Conservation (phyloP, 805 yeast species). For the Teunomyces stri region DNA sequence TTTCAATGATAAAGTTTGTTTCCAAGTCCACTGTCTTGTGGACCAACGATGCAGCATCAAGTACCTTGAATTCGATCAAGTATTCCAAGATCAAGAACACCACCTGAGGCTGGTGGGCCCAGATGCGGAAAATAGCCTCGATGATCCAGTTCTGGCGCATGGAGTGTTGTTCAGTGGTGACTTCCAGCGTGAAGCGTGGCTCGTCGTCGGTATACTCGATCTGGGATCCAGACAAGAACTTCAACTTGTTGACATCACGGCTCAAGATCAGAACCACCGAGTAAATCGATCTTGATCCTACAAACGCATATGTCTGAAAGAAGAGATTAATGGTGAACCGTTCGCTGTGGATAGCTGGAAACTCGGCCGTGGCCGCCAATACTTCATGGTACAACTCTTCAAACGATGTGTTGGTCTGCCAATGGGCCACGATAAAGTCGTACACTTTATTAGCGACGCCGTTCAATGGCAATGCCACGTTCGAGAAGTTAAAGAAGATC, state of each 20-base stretch:
- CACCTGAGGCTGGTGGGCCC: constrained; percentile 47
- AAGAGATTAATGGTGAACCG: constrained; percentile 55
- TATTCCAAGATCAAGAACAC: constrained; percentile 42
- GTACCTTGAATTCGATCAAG: constrained; percentile 38
- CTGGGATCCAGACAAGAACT: constrained; percentile 32
- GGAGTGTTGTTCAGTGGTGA: constrained; percentile 21
- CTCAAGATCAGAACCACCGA: constrained; percentile 41
- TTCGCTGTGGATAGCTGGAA: constrained; percentile 21
- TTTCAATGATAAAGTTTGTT: constrained; percentile 35
- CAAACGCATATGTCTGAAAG: constrained; percentile 69
- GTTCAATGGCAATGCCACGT: constrained; percentile 35
- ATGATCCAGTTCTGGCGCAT: constrained; percentile 36
- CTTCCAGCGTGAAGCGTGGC: constrained; percentile 28
- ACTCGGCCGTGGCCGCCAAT: constrained; percentile 13
- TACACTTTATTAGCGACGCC: constrained; percentile 38
- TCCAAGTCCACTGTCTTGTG: constrained; percentile 24
- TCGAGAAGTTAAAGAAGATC: constrained; percentile 34
- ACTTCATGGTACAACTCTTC: constrained; percentile 32
- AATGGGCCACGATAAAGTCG: constrained; percentile 40
- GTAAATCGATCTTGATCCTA: constrained; percentile 83
- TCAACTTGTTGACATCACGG: constrained; percentile 40
- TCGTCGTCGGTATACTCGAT: constrained; percentile 33
- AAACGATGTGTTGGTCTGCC: constrained; percentile 39
- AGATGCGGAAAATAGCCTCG: constrained; percentile 39
- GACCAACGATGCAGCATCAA: constrained; percentile 28